Percentiles rank a stretch among this genome's conserved stretches.
These are phyloP conservation scores for Rhizophlyctis rosea DNA, from an alignment of 192 early-diverging fungal genomes.

Conservation along the genomic window DNA sequence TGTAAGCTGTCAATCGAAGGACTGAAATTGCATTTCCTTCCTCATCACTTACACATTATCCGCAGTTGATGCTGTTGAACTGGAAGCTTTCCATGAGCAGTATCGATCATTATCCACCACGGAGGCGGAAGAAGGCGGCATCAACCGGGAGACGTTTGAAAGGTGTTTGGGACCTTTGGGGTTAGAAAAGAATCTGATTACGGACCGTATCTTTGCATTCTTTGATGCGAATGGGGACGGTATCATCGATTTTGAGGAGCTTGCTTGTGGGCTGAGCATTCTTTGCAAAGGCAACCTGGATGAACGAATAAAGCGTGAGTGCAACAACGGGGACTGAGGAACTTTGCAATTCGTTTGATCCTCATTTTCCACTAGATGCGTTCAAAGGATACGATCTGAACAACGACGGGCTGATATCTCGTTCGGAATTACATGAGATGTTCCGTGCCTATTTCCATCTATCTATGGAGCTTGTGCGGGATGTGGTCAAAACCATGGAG, in stretches of 20 bases:
- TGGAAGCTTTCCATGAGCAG: constrained; percentile 83
- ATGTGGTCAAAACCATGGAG: constrained; percentile 85
- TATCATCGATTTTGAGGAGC: constrained; percentile 75
- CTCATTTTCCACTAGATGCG: constrained; percentile 48
- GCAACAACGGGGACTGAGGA: neutral
- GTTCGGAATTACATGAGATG: constrained; percentile 80
- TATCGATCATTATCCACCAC: constrained; percentile 76
- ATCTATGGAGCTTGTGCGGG: constrained; percentile 83
- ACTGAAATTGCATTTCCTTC: neutral
- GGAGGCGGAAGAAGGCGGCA: constrained; percentile 59
- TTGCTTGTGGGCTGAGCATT: constrained; percentile 76
- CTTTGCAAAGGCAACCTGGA: constrained; percentile 85
- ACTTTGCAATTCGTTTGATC: neutral
- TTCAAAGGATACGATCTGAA: constrained; percentile 93
- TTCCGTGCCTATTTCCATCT: constrained; percentile 92
- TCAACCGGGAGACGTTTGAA: constrained; percentile 77
- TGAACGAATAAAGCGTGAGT: constrained; percentile 81
- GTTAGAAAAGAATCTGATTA: constrained; percentile 79
- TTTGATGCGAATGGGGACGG: constrained; percentile 84
- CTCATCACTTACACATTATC: neutral
- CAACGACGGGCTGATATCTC: constrained; percentile 77
- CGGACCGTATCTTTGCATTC: constrained; percentile 80
- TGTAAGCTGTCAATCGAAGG: constrained; percentile 50
- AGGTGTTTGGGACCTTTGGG: constrained; percentile 83
- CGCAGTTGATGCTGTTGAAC: constrained; percentile 78